These are phyloP conservation scores for Vachellia pachyceras DNA, from an alignment of 306 rosid species.

Conservation along the genomic window DNA sequence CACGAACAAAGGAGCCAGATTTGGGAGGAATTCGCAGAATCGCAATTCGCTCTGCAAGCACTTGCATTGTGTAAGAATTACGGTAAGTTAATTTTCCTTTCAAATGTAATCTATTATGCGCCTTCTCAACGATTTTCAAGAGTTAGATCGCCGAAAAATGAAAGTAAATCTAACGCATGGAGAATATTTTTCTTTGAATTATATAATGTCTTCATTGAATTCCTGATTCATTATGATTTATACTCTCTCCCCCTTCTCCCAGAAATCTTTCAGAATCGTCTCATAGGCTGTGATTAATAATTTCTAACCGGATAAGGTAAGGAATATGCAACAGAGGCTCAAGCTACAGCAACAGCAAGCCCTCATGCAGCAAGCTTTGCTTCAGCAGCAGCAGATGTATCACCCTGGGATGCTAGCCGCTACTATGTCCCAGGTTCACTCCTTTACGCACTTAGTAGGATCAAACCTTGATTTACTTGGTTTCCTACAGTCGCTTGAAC, in stretches of 20 bases:
- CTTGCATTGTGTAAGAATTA: constrained; percentile 13
- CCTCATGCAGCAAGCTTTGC: constrained; percentile 77
- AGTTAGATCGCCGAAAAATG: constrained; percentile 13
- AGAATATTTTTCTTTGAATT: not conserved
- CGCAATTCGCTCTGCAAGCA: not conserved
- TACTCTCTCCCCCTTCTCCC: constrained; percentile 19
- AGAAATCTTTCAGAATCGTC: constrained; percentile 34
- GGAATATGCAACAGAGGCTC: constrained; percentile 73
- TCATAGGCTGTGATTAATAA: constrained; percentile 18
- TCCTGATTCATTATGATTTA: not conserved
- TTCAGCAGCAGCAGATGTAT: constrained; percentile 77
- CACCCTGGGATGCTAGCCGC: constrained; percentile 82
- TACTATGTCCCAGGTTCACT: constrained; percentile 68
- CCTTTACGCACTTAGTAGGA: not conserved
- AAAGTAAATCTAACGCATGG: not conserved
- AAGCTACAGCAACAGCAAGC: constrained; percentile 76
- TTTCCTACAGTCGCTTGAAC: not conserved
- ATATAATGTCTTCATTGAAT: not conserved
- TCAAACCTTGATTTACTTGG: constrained; percentile 1
- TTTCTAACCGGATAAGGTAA: constrained; percentile 20
- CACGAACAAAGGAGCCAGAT: not conserved
- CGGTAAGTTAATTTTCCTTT: constrained; percentile 35
- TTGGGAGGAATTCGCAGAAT: not conserved
- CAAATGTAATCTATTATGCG: not conserved
- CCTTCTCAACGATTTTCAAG: not conserved